A percentile compares a stretch with the other conserved stretches of the same genome.
Conservation (phyloP, 331 rosid genomes). For the Acacia pycnantha region DNA sequence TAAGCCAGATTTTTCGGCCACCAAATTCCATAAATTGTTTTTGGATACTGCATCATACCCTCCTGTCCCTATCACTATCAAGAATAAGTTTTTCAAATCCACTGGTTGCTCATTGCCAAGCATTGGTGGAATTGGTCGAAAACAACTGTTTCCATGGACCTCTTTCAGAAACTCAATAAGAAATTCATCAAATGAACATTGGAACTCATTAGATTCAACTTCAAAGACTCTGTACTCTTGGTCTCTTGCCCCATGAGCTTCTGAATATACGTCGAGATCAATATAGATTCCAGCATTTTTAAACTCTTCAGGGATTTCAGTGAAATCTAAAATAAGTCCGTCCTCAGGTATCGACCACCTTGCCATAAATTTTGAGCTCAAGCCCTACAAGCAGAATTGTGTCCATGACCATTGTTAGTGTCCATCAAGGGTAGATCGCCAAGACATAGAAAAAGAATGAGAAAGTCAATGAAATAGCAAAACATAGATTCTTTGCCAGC, state of each 20-base stretch:
- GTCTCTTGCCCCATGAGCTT: neutral
- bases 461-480: neutral
- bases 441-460: neutral
- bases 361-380: constrained; percentile 52
- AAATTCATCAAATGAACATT: constrained; percentile 41
- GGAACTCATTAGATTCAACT: constrained; percentile 29
- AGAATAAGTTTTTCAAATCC: constrained; percentile 64
- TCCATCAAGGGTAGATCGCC: neutral
- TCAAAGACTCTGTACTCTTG: constrained; percentile 8
- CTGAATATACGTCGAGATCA: constrained; percentile 28
- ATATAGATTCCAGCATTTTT: constrained; percentile 1
- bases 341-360: constrained; percentile 50
- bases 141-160: constrained; percentile 13
- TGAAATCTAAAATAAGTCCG: constrained; percentile 34
- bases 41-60: constrained; percentile 50
- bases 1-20: constrained; percentile 53
- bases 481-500: neutral
- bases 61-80: constrained; percentile 65
- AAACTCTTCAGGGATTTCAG: constrained; percentile 17
- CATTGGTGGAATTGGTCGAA: constrained; percentile 17
- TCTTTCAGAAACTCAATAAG: constrained; percentile 32
- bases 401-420: neutral
- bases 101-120: constrained; percentile 49
- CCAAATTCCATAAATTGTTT: constrained; percentile 46
- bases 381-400: constrained; percentile 31